Evolutionary conservation across 345 rosid species (phyloP), one percentile per base, ranked within the genome.

Genomic region (Cardamine resedifolia): DNA sequence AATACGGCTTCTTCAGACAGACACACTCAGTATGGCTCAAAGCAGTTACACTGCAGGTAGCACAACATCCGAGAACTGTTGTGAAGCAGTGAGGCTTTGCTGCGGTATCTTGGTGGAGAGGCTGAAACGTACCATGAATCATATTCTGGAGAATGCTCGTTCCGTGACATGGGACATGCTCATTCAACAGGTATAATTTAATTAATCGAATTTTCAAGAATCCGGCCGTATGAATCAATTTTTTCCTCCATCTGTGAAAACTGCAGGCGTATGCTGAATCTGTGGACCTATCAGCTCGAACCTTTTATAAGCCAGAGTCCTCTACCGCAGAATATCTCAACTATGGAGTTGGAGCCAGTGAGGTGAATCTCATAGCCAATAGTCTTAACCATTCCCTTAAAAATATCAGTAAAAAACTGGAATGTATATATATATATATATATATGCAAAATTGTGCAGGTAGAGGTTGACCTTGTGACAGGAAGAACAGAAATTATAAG

Each of bases 311-410:
- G 10, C 96, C 97, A 3, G 88, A 86, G 66, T 61, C 76, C 30
- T 56, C 82, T 62, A 71, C 88, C 10, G 71, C 67, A 80, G 34
- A 57, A 6, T 94, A 94, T 81, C 83, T 94, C 34, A 94, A 87
- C 83, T 94, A 94, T 5, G 98, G 98, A 41, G 96, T 89, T 64
- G 97, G 90, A 64, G 91, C 83, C 56, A 88, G 97, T 43, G 97
- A 91, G 97, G 98, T 80, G 73, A 89, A 89, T 78, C 74, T 70
- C 19, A 70, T 53, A 4, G 21, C 67, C 26, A 0, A 47, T 47
- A 11, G 36, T 28, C 49, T 49, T 11, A 36, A 31, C 9, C 45
- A 31, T 8, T 50, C 10, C 11, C 30, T 71, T 56, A 7, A 24
- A 12, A 33, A 3, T 7, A 16, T 10, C 2, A 39, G 44, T 20